These are phyloP conservation scores for Emergomyces pasteurianus DNA, from an alignment of 2,329 filamentous ascomycete species.

Conservation along the genomic window DNA sequence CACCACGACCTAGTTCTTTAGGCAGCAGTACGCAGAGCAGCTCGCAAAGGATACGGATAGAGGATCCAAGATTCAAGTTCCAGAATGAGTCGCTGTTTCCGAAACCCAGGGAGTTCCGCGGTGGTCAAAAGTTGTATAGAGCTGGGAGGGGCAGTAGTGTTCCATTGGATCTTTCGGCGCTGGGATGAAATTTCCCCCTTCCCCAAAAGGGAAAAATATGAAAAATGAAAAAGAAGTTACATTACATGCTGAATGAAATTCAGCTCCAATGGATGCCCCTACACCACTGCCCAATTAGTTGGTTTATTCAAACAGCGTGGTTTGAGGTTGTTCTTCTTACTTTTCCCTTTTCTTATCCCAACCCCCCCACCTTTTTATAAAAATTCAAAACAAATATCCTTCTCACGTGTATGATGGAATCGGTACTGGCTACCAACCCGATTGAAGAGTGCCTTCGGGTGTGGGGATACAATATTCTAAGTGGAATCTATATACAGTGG, in stretches of 20 bases:
- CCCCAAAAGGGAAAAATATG: no score
- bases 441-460: neutral
- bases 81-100: constrained; percentile 71
- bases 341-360: neutral
- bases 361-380: no score
- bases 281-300: neutral
- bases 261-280: no score
- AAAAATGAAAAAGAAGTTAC: no score
- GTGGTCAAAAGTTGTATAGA: constrained; percentile 66
- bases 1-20: neutral
- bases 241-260: no score
- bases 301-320: neutral
- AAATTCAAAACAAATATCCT: no score
- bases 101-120: constrained; percentile 68
- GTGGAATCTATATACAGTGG: neutral
- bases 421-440: neutral
- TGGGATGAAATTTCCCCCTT: constrained; percentile 20
- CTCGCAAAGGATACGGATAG: constrained; percentile 39
- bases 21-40: neutral
- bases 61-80: constrained; percentile 78
- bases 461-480: neutral
- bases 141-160: constrained; percentile 91
- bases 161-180: constrained; percentile 64
- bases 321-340: neutral
- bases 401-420: neutral